Conservation (phyloP, 352 stramenopile genomes). For the Aphanomyces invadans region DNA sequence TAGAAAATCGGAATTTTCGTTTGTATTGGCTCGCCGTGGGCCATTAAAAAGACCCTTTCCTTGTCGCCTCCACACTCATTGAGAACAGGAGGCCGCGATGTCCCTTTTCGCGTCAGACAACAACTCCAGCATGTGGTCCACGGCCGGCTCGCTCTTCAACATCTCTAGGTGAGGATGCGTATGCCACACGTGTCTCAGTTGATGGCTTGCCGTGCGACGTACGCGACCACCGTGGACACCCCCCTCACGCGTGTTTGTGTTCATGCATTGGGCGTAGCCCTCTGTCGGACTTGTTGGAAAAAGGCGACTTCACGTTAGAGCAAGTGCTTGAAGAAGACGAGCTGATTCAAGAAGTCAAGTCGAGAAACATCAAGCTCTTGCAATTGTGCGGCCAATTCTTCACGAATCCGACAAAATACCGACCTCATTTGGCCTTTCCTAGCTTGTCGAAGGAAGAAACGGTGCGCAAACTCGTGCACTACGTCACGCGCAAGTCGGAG, state of each 20-base stretch:
- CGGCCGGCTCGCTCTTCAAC: conserved; percentile 81
- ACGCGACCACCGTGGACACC: no score
- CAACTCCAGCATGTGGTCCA: conserved; percentile 73
- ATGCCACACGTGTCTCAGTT: neutral
- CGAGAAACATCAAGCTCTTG: conserved; percentile 90
- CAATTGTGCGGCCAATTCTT: conserved; percentile 80
- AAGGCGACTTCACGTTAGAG: conserved; percentile 88
- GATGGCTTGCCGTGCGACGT: neutral
- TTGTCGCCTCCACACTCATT: neutral
- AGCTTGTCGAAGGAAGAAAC: conserved; percentile 63
- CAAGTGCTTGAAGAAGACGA: conserved; percentile 95
- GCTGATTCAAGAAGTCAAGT: conserved; percentile 95
- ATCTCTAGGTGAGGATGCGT: conserved; percentile 56
- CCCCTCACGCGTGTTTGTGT: neutral
- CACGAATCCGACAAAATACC: neutral
- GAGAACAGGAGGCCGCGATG: conserved; percentile 32
- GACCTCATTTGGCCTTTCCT: neutral
- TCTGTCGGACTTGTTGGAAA: conserved; percentile 93
- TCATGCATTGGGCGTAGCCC: conserved; percentile 39
- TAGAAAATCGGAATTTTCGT: neutral
- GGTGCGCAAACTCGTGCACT: conserved; percentile 71
- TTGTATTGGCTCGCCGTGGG: neutral
- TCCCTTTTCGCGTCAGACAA: conserved; percentile 76
- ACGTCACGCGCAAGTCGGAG: conserved; percentile 51
- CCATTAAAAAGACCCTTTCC: conserved; percentile 7